Percentiles rank a stretch among this genome's conserved stretches.
Evolutionary conservation across 2,329 filamentous ascomycete species (phyloP).

Genomic region (Penicillium paneum): DNA sequence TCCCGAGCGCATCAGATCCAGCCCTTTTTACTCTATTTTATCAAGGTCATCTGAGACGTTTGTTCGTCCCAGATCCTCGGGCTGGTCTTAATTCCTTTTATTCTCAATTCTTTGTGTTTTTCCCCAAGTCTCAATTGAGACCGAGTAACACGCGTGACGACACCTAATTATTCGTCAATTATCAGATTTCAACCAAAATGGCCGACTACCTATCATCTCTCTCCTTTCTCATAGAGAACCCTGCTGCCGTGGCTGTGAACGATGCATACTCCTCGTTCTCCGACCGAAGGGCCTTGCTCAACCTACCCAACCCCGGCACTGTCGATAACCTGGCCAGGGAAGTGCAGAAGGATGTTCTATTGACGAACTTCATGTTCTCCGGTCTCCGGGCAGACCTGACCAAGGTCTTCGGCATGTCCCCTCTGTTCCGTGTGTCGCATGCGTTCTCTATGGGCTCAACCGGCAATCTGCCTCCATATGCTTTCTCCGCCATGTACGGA

Average conservation of each 20-base stretch:
- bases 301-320: slow-evolving; percentile 86
- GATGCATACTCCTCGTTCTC: slow-evolving; percentile 80
- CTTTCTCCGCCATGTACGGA: slow-evolving; percentile 89
- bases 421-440: slow-evolving; percentile 96
- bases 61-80: slow-evolving; percentile 24
- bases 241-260: slow-evolving; percentile 64
- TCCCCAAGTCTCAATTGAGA: slow-evolving; percentile 24
- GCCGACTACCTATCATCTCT: slow-evolving; percentile 49
- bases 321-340: slow-evolving; percentile 87
- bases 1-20: slow-evolving; percentile 26
- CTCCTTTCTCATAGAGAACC: slow-evolving; percentile 70
- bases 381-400: slow-evolving; percentile 94
- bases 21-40: slow-evolving; percentile 11
- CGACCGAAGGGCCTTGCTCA: slow-evolving; percentile 81
- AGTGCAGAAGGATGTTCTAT: slow-evolving; percentile 92
- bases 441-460: slow-evolving; percentile 91
- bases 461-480: slow-evolving; percentile 81
- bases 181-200: slow-evolving; percentile 34
- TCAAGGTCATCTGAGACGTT: slow-evolving; percentile 20
- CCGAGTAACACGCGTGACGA: slow-evolving; percentile 27
- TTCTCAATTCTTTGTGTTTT: slow-evolving; percentile 20
- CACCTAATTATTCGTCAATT: slow-evolving; percentile 16
- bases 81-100: slow-evolving; percentile 29
- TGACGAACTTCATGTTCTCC: slow-evolving; percentile 95
- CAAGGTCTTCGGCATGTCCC: slow-evolving; percentile 90